Conservation (phyloP, 1,284 basidiomycete genomes). For the Leccinum subrobustum region DNA sequence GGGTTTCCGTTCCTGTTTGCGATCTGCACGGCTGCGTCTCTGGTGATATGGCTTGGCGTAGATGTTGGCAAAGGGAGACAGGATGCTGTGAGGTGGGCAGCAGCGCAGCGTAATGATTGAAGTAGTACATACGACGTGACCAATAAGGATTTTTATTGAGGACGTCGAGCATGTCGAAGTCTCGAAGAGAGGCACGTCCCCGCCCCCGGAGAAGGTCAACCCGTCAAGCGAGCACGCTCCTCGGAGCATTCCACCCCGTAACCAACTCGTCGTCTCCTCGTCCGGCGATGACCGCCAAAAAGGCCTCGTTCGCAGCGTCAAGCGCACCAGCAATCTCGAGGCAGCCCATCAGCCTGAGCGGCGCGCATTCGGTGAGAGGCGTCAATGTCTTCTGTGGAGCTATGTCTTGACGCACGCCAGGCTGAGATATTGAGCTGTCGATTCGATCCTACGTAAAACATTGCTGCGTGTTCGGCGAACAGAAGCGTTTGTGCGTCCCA, state of each 20-base stretch:
- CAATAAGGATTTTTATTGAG: too few relatives aligned
- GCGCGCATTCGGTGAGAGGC: slow-evolving; percentile 63
- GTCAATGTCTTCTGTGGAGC: background rate
- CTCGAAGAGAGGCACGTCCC: too few relatives aligned
- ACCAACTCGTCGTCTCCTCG: slow-evolving; percentile 74
- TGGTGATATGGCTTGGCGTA: slow-evolving; percentile 27
- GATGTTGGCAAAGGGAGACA: slow-evolving; percentile 19
- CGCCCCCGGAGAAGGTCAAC: slow-evolving; percentile 29
- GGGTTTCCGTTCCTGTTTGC: slow-evolving; percentile 82
- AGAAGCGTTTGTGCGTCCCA: slow-evolving; percentile 67
- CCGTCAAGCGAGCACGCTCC: slow-evolving; percentile 66
- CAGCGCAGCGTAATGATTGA: slow-evolving; percentile 28
- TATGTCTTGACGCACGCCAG: slow-evolving; percentile 35
- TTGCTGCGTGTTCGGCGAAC: slow-evolving; percentile 81
- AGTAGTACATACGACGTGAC: background rate
- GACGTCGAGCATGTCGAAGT: too few relatives aligned
- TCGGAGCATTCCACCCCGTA: slow-evolving; percentile 51
- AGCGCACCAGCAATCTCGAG: slow-evolving; percentile 75
- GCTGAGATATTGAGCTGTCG: slow-evolving; percentile 77
- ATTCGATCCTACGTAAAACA: slow-evolving; percentile 79
- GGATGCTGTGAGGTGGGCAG: slow-evolving; percentile 65
- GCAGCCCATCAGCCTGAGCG: slow-evolving; percentile 74
- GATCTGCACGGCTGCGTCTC: slow-evolving; percentile 59
- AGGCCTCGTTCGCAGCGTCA: slow-evolving; percentile 73
- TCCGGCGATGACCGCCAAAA: slow-evolving; percentile 68